phyloP scores from a whole-genome alignment of 202 grass and related monocot genomes.

The Musa balbisiana region DNA sequence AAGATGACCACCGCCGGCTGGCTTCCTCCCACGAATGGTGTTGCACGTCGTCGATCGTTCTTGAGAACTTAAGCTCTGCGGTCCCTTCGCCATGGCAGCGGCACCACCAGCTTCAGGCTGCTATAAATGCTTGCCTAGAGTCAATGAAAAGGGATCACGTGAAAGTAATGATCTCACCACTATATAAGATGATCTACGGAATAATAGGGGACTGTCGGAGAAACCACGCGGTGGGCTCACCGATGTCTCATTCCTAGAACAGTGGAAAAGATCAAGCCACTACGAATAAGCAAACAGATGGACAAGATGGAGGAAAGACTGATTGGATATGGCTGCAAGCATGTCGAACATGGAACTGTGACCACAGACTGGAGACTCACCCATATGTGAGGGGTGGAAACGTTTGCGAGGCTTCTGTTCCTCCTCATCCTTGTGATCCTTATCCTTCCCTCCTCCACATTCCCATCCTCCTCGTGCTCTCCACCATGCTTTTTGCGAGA shows the following conservation, averaged over 20 bases:
- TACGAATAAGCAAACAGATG: background rate
- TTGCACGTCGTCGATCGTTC: no score
- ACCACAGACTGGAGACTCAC: background rate
- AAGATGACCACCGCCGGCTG: no score
- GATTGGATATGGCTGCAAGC: background rate
- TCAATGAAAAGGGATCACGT: background rate
- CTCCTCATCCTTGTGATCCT: constrained; percentile 32
- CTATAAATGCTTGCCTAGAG: constrained; percentile 27
- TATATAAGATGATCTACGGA: background rate
- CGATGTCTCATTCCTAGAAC: no score
- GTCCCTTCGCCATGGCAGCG: constrained; percentile 4
- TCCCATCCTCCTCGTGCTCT: background rate
- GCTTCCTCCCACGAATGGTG: no score
- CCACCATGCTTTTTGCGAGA: background rate
- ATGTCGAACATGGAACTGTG: background rate
- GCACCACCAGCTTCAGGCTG: constrained; percentile 20
- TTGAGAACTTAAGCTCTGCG: no score
- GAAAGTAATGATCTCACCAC: background rate
- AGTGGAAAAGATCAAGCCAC: no score
- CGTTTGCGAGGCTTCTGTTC: constrained; percentile 11
- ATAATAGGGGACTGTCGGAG: background rate
- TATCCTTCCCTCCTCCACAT: background rate
- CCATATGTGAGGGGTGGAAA: constrained; percentile 18
- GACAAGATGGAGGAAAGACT: background rate
- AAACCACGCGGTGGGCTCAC: background rate